A percentile compares a stretch with the other conserved stretches of the same genome.
phyloP scores from a whole-genome alignment of 2,329 filamentous ascomycete species.

The Phialophora macrospora region DNA sequence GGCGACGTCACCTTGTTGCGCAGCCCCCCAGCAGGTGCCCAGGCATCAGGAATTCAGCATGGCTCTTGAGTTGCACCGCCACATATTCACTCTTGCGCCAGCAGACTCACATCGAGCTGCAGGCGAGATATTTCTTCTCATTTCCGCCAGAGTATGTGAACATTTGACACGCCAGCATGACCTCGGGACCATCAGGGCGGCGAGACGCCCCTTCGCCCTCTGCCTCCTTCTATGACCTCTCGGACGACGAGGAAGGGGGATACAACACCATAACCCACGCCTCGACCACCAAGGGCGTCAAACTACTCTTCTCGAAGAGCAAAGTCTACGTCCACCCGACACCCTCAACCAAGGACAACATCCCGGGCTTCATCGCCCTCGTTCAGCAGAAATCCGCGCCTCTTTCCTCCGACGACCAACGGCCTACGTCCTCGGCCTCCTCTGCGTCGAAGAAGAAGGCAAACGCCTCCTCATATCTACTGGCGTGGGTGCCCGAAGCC shows the following conservation, averaged over 20 bases:
- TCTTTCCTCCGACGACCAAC: conserved; percentile 39
- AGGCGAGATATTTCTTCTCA: neutral
- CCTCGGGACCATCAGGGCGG: conserved; percentile 24
- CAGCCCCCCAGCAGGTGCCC: conserved; percentile 3
- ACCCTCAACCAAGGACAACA: conserved; percentile 92
- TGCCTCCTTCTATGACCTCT: conserved; percentile 91
- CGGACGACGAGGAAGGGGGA: conserved; percentile 92
- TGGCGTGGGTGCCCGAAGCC: conserved; percentile 92
- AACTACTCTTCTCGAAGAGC: conserved; percentile 94
- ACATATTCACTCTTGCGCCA: conserved; percentile 5
- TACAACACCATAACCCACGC: conserved; percentile 92
- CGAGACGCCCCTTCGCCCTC: conserved; percentile 68
- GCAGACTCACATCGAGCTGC: neutral
- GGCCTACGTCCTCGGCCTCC: conserved; percentile 52
- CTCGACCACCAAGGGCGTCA: conserved; percentile 79
- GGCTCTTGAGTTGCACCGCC: conserved; percentile 6
- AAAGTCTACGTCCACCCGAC: conserved; percentile 98
- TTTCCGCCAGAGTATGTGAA: neutral
- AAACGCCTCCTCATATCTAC: conserved; percentile 70
- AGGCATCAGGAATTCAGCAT: conserved; percentile 35
- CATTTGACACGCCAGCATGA: conserved; percentile 18
- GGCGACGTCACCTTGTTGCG: conserved; percentile 20
- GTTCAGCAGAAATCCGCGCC: conserved; percentile 75
- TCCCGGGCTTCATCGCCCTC: conserved; percentile 88
- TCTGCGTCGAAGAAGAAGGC: conserved; percentile 44